Percentiles rank a stretch among this genome's conserved stretches.
Conservation (phyloP, 257 asterid species). For the Jacaranda mimosifolia region DNA sequence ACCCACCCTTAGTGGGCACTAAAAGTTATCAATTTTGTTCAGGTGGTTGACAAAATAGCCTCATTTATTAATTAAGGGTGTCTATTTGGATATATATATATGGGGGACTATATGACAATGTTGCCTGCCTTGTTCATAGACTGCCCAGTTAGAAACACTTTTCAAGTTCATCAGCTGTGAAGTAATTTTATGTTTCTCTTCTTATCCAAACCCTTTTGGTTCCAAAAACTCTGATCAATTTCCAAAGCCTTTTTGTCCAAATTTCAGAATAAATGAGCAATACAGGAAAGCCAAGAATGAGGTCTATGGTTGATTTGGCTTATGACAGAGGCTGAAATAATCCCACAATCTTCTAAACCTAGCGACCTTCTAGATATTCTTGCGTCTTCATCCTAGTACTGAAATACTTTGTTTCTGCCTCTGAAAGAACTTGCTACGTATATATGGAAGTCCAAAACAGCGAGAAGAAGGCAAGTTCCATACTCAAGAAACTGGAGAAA, state of each 20-base stretch:
- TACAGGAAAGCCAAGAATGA: constrained; percentile 44
- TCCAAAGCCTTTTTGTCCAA: no score
- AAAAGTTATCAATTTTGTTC: background rate
- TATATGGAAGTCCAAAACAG: constrained; percentile 30
- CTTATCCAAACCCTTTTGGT: no score
- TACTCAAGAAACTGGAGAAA: constrained; percentile 42
- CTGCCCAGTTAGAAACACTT: background rate
- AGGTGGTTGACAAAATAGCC: background rate
- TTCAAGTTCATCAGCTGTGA: no score
- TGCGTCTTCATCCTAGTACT: no score
- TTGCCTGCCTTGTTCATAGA: background rate
- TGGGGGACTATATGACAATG: background rate
- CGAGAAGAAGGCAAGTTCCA: constrained; percentile 34
- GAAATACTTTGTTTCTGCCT: background rate
- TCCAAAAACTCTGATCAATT: background rate
- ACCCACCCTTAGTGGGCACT: constrained; percentile 22
- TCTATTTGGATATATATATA: background rate
- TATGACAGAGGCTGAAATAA: constrained; percentile 54
- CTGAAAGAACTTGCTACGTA: background rate
- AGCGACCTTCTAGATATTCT: no score
- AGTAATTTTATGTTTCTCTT: no score
- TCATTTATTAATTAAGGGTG: background rate
- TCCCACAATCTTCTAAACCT: background rate
- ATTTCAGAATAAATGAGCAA: constrained; percentile 39
- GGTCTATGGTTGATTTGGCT: constrained; percentile 48